Base-by-base conservation (phyloP, 345 rosid species). In the Melaleuca alternifolia region DNA sequence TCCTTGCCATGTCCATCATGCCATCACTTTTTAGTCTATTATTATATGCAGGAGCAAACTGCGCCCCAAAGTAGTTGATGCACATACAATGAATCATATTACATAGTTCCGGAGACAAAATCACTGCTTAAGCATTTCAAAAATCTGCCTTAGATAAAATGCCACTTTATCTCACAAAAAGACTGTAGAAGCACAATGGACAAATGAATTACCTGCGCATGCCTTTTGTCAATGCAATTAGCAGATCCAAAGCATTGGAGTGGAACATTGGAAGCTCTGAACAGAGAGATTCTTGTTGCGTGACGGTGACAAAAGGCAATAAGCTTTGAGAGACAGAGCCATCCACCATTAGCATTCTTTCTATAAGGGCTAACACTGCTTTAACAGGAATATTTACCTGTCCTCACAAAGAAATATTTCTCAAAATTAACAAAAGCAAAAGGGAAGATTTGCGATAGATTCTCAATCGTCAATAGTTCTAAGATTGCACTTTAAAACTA, bases 191-290 rank as follows among this genome's bases (percentile, higher is more conserved):
- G 81, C 13, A 10, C 81, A 37, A 41, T 18, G 33, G 81, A 21
- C 81, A 10, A 33, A 48, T 48, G 21, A 56, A 51, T 87, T 91
- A 96, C 98, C 98, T 94, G 88, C 91, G 98, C 90, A 93, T 89
- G 61, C 94, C 93, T 92, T 92, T 94, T 89, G 94, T 90, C 83
- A 95, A 86, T 82, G 94, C 91, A 86, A 77, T 48, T 84, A 96
- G 93, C 89, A 97, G 94, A 65, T 96, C 96, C 90, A 97, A 91
- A 88, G 93, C 86, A 57, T 86, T 86, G 0, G 87, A 91, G 87
- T 97, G 98, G 92, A 96, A 83, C 88, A 88, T 84, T 14, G 99
- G 99, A 92, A 97, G 99, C 88, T 93, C 96, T 59, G 91, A 90
- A 88, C 96, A 97, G 90, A 94, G 88, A 86, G 90, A 89, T 87